Evolutionary conservation across 495 filamentous ascomycete species (phyloP).

Genomic region (Trichoderma asperelloides): DNA sequence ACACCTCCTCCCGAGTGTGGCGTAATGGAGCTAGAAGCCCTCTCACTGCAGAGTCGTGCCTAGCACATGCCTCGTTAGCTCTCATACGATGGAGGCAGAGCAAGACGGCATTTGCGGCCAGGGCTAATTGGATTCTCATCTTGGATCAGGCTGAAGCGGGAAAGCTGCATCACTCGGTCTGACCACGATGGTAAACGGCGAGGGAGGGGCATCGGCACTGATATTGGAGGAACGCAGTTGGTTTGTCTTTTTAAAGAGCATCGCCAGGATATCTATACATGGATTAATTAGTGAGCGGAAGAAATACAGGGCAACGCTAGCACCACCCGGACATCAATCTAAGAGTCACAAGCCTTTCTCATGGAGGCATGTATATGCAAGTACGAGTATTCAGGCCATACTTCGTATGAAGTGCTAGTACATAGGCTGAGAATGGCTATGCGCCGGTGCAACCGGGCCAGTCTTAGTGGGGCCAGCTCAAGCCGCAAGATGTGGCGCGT

Average conservation of each 20-base stretch:
- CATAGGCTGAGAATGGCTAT: neutral
- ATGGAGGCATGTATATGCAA: neutral
- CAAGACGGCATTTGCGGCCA: neutral
- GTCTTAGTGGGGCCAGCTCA: slow-evolving; percentile 1
- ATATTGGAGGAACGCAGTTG: neutral
- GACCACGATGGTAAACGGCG: neutral
- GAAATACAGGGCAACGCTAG: neutral
- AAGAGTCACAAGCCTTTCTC: neutral
- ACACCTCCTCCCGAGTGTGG: slow-evolving; percentile 3
- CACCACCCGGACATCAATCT: neutral
- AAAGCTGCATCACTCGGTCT: neutral
- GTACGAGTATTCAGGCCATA: neutral
- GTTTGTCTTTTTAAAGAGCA: neutral
- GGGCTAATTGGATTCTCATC: neutral
- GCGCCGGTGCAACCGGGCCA: slow-evolving; percentile 5
- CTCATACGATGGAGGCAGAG: slow-evolving; percentile 5
- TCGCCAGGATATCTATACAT: neutral
- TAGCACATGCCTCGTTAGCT: neutral
- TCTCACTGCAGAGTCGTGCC: neutral
- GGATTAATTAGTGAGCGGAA: neutral
- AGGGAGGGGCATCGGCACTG: neutral
- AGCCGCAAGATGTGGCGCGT: neutral
- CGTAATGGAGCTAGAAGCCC: slow-evolving; percentile 4
- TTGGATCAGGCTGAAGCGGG: neutral
- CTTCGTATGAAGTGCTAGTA: neutral